Conservation (phyloP, 2,329 filamentous ascomycete genomes). For the Aspergillus carbonarius region DNA sequence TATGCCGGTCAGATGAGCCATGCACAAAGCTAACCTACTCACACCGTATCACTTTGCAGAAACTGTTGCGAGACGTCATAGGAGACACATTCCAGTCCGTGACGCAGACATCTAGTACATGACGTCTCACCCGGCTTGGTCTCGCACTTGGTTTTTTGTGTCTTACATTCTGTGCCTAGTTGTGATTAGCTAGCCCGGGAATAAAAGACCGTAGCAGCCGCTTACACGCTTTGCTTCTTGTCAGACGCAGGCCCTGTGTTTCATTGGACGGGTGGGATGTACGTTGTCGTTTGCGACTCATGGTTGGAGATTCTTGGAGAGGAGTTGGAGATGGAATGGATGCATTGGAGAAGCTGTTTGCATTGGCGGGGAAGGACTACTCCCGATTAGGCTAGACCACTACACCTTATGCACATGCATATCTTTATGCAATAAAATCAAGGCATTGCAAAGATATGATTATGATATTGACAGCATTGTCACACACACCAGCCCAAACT, state of each 20-base stretch:
- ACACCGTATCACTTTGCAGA: slow-evolving; percentile 10
- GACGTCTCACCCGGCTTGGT: slow-evolving; percentile 19
- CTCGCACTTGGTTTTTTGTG: slow-evolving; percentile 11
- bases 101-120: slow-evolving; percentile 3
- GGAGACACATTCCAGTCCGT: slow-evolving; percentile 9
- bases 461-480: too few relatives aligned
- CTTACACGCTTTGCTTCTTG: not conserved
- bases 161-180: slow-evolving; percentile 12
- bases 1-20: not conserved
- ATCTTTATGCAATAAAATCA: too few relatives aligned
- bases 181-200: not conserved
- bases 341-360: too few relatives aligned
- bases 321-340: too few relatives aligned
- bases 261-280: not conserved
- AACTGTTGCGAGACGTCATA: slow-evolving; percentile 14
- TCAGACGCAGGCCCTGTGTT: not conserved
- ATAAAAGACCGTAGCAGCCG: not conserved
- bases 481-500: too few relatives aligned
- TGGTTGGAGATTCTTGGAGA: too few relatives aligned
- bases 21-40: not conserved
- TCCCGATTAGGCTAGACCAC: too few relatives aligned
- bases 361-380: too few relatives aligned
- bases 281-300: not conserved
- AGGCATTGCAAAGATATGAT: too few relatives aligned
- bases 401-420: too few relatives aligned